phyloP scores from a whole-genome alignment of 1,284 basidiomycete species.

The Tranzscheliella williamsii region DNA sequence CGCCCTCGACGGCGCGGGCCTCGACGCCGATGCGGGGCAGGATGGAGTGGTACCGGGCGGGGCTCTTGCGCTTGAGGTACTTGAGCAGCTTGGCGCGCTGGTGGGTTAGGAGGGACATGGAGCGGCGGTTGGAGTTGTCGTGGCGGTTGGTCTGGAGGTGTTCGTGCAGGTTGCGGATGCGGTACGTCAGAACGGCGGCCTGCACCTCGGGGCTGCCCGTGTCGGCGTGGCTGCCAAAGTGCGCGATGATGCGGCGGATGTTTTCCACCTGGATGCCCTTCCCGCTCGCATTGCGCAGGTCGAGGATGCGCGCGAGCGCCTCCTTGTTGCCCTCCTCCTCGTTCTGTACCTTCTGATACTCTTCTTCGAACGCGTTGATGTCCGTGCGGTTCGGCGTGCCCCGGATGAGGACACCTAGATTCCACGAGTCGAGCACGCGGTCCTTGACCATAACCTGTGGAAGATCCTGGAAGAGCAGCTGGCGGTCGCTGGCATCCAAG shows the following conservation, averaged over 20 bases:
- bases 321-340: constrained; percentile 70
- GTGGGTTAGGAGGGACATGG: constrained; percentile 76
- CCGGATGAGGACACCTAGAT: constrained; percentile 29
- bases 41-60: constrained; percentile 74
- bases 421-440: constrained; percentile 43
- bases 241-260: constrained; percentile 74
- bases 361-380: constrained; percentile 34
- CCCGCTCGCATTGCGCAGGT: constrained; percentile 83
- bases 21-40: constrained; percentile 78
- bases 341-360: constrained; percentile 35
- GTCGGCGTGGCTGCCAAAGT: constrained; percentile 72
- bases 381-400: constrained; percentile 38
- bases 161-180: constrained; percentile 78
- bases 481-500: constrained; percentile 33
- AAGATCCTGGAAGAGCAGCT: constrained; percentile 53
- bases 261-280: constrained; percentile 84
- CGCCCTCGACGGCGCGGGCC: constrained; percentile 81
- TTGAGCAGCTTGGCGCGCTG: constrained; percentile 79
- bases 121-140: constrained; percentile 77
- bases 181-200: constrained; percentile 82
- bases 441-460: constrained; percentile 56
- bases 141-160: constrained; percentile 74
- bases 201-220: constrained; percentile 84
- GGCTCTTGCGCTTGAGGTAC: constrained; percentile 74
- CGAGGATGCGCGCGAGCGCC: constrained; percentile 73